Evolutionary conservation across 2,329 filamentous ascomycete species (phyloP), one percentile per base, ranked within the genome.

Genomic region (Colletotrichum viniferum): DNA sequence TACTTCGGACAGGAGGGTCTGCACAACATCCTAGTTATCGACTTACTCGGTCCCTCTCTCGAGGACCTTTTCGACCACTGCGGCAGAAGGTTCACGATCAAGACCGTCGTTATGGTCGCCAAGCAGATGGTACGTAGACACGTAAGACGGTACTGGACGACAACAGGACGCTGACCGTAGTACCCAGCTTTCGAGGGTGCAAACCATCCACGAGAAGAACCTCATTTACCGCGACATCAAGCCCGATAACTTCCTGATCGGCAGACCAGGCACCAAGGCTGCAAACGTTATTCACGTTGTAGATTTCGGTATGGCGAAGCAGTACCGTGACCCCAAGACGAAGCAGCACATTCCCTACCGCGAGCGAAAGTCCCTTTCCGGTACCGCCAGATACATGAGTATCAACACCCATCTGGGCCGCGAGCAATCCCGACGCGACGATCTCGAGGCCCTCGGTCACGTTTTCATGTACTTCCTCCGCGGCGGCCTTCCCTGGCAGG

Each of bases 291-390:
- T 99, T 79, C 96, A 99, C 83, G 97, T 98, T 48, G 96, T 99
- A 81, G 97, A 99, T 85, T 99, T 99, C 82, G 97, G 97, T 81
- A 98, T 99, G 97, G 97, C 97, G 78, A 99, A 99, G 89, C 97
- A 98, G 85, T 99, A 98, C 86, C 94, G 97, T 80, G 97, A 99
- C 81, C 97, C 97, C 72, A 98, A 98, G 90, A 98, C 97, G 48
- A 98, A 98, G 87, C 97, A 98, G 85, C 97, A 99, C 86, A 98
- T 98, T 79, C 96, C 97, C 14, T 98, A 98, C 85, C 92, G 97
- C 81, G 97, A 98, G 88, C 92, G 97, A 81, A 99, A 99, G 87
- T 98, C 96, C 7, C 89, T 99, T 76, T 98, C 96, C 5, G 97
- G 97, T 77, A 99, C 97, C 73, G 97, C 97, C 77, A 92, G 97